phyloP scores from a whole-genome alignment of 768 basidiomycete species.

The Boletus rex-veris region DNA sequence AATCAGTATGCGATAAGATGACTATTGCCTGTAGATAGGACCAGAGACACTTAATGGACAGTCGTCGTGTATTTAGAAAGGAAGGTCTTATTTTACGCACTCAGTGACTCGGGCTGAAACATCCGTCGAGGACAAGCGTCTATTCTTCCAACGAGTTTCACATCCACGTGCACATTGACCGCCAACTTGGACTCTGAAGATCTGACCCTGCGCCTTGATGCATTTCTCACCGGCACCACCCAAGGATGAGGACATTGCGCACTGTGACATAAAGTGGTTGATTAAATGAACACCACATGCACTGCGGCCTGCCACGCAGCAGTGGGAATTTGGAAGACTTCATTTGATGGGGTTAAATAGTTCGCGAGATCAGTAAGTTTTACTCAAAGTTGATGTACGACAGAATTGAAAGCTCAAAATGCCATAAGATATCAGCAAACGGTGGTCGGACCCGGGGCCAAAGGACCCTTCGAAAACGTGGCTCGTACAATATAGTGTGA shows the following conservation, averaged over 20 bases:
- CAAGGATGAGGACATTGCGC: background rate
- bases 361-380: slow-evolving; percentile 1
- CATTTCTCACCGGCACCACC: background rate
- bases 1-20: background rate
- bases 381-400: background rate
- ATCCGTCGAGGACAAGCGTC: too few species aligned
- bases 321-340: slow-evolving; percentile 5
- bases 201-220: background rate
- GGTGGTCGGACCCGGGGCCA: background rate
- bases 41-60: background rate
- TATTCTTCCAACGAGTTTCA: background rate
- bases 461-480: background rate
- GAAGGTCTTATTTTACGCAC: too few species aligned
- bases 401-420: background rate
- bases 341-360: background rate
- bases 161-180: background rate
- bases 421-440: background rate
- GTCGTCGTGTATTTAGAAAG: too few species aligned
- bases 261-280: slow-evolving; percentile 5
- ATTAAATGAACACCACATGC: background rate
- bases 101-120: too few species aligned
- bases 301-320: background rate
- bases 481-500: background rate
- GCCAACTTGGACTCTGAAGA: too few species aligned
- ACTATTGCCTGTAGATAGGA: background rate